These are phyloP conservation scores for Starmerella khaoyaiensis DNA, from an alignment of 805 yeast genomes.

Conservation along the genomic window DNA sequence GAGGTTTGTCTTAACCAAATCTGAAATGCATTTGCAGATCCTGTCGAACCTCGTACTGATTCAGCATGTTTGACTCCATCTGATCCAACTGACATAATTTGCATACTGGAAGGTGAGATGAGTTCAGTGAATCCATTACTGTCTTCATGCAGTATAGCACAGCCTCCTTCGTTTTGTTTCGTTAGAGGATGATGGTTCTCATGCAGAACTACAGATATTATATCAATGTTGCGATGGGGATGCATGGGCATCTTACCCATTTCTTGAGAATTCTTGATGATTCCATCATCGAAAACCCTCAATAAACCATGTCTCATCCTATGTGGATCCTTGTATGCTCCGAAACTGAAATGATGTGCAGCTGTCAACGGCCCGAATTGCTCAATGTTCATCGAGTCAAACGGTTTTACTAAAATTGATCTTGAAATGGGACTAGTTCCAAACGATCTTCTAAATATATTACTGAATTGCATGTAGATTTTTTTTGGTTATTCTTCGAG, in stretches of 20 bases:
- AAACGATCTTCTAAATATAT: too few species aligned
- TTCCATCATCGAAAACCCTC: constrained; percentile 8
- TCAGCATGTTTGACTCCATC: constrained; percentile 6
- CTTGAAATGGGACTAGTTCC: too few species aligned
- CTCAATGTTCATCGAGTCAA: not conserved
- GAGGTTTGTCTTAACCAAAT: constrained; percentile 7
- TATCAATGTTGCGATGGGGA: constrained; percentile 9
- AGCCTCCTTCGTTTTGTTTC: constrained; percentile 5
- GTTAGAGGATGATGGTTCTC: constrained; percentile 5
- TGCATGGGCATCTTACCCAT: constrained; percentile 5
- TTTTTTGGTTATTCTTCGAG: too few species aligned
- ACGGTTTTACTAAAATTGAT: not conserved
- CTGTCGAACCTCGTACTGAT: not conserved
- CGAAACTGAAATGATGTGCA: constrained; percentile 8
- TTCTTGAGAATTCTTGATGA: not conserved
- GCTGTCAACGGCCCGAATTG: constrained; percentile 3
- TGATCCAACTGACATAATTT: constrained; percentile 9
- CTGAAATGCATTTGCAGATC: constrained; percentile 7
- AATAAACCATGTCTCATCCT: constrained; percentile 6
- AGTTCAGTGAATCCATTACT: constrained; percentile 2
- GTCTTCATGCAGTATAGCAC: constrained; percentile 4
- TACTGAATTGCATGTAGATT: too few species aligned
- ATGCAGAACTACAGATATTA: constrained; percentile 1
- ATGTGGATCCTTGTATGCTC: constrained; percentile 1
- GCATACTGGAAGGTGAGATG: constrained; percentile 5